phyloP scores from a whole-genome alignment of 164 flowering plant genomes.

The Akebia trifoliata region DNA sequence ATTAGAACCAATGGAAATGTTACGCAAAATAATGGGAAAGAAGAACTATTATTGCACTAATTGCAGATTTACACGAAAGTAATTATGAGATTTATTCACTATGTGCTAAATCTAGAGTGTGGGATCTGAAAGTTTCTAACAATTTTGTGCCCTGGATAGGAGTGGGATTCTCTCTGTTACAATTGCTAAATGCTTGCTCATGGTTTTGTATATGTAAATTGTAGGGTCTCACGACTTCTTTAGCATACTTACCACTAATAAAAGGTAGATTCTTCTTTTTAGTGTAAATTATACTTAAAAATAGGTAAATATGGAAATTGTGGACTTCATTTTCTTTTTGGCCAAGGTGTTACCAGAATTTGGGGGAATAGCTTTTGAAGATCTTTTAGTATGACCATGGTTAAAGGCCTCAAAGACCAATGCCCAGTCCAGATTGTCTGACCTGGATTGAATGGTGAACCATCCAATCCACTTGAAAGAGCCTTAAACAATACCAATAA shows the following conservation, averaged over 20 bases:
- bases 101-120: background rate
- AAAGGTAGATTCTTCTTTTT: too few relatives aligned
- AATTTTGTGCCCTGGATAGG: background rate
- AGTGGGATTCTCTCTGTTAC: background rate
- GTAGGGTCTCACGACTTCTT: background rate
- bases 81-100: background rate
- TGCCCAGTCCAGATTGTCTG: too few relatives aligned
- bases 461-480: too few relatives aligned
- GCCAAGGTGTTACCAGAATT: too few relatives aligned
- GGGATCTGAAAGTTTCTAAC: background rate
- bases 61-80: background rate
- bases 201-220: background rate
- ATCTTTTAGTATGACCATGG: too few relatives aligned
- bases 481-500: too few relatives aligned
- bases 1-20: slow-evolving; percentile 2
- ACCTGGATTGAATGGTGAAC: too few relatives aligned
- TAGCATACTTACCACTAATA: background rate
- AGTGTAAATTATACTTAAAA: too few relatives aligned
- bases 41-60: background rate
- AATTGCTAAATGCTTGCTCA: background rate
- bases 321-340: too few relatives aligned
- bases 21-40: slow-evolving; percentile 1
- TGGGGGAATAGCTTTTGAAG: too few relatives aligned
- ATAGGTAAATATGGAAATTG: too few relatives aligned
- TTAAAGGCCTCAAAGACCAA: too few relatives aligned